Conservation (phyloP, 75 land plant species). For the Sequoiadendron giganteum region DNA sequence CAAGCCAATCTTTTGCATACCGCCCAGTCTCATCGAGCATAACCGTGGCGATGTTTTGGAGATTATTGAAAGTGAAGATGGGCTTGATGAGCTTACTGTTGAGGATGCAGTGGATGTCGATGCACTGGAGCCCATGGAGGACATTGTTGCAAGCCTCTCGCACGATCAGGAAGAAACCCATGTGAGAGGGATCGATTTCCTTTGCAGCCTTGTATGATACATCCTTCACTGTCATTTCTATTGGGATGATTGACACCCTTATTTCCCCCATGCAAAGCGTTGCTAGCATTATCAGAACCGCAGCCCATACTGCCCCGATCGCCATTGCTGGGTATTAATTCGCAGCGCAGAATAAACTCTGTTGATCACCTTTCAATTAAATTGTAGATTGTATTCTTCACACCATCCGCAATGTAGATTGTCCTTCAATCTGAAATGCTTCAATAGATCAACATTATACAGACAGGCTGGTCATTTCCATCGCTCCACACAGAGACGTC, state of each 20-base stretch:
- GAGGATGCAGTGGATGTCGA: slow-evolving; percentile 45
- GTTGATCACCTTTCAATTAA: no score
- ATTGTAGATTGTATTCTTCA: no score
- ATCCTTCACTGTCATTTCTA: slow-evolving; percentile 30
- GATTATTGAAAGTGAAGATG: slow-evolving; percentile 36
- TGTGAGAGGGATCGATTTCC: slow-evolving; percentile 19
- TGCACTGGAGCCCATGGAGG: no score
- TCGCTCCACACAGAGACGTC: no score
- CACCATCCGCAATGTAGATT: no score
- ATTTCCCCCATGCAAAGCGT: slow-evolving; percentile 32
- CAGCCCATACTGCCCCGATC: background rate
- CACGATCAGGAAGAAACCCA: slow-evolving; percentile 80
- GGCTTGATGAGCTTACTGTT: slow-evolving; percentile 37
- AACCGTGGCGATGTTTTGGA: slow-evolving; percentile 32
- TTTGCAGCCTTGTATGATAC: slow-evolving; percentile 11
- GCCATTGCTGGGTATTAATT: no score
- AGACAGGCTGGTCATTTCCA: no score
- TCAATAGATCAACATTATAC: no score
- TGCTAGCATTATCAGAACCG: background rate
- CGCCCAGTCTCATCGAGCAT: slow-evolving; percentile 73
- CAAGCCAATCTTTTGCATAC: slow-evolving; percentile 55
- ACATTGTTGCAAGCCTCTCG: slow-evolving; percentile 54
- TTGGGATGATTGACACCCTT: slow-evolving; percentile 21
- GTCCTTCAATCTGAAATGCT: no score
- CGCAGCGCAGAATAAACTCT: no score